Evolutionary conservation across 495 filamentous ascomycete genomes (phyloP), one percentile per base, ranked within the genome.

Genomic region (Cercophora scortea): DNA sequence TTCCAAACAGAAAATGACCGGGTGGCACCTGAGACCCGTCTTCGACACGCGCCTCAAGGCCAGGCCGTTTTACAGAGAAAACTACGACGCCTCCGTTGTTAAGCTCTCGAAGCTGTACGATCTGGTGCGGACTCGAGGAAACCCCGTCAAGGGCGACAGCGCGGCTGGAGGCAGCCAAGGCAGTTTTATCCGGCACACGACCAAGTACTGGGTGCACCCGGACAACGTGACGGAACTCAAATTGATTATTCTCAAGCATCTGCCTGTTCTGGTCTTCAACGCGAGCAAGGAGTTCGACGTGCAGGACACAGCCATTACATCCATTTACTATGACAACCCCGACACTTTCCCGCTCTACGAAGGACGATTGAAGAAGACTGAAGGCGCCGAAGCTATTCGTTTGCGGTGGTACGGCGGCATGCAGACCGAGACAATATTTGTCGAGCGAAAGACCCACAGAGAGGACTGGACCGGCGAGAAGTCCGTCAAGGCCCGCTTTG

Each of bases 381-480:
- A 99, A 67, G 93, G 93, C 45, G 93, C 93, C 3, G 93, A 99
- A 73, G 93, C 93, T 13, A 94, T 96, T 53, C 89, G 93, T 60
- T 75, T 99, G 48, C 83, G 93, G 50, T 99, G 93, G 93, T 99
- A 99, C 62, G 93, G 93, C 53, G 90, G 87, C 16, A 96, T 97
- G 92, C 81, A 91, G 50, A 87, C 74, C 49, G 89, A 96, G 56
- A 90, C 89, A 40, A 91, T 97, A 38, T 99, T 97, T 63, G 87
- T 99, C 44, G 93, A 99, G 75, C 80, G 93, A 36, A 99, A 99
- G 72, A 97, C 93, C 7, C 93, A 99, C 71, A 85, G 93, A 10
- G 93, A 99, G 67, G 93, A 99, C 67, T 99, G 93, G 93, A 99
- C 93, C 0, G 93, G 93, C 13, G 93, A 97, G 65, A 96, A 97